Base-by-base conservation (phyloP, 2,329 filamentous ascomycete species). In the Epichloe glyceriae region DNA sequence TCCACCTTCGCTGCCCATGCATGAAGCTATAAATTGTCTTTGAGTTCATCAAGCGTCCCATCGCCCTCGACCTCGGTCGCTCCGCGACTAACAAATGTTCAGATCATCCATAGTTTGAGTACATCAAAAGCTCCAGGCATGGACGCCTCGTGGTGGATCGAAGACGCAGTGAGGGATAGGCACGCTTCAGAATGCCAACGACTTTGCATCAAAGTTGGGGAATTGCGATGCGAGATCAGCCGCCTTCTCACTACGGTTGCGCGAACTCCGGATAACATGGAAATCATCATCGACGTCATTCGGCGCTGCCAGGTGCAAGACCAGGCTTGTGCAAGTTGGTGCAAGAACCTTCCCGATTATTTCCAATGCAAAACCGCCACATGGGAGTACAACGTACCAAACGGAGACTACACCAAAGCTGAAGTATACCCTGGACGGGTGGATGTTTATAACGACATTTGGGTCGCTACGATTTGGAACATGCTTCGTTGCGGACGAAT, bases 341-440 rank as follows among this genome's bases (percentile, higher is more conserved):
- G 73, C 56, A 65, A 67, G 43, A 64, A 64, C 14, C 60, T 79
- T 8, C 76, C 79, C 0, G 67, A 73, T 0, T 64, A 70, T 41
- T 82, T 75, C 67, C 64, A 62, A n/a, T 72, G 65, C 58, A 70
- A 69, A 58, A 76, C 76, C 1, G 73, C 79, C 2, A 73, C 73
- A 3, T 82, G 78, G 78, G 74, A 79, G 54, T 72, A 76, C 53
- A 68, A 73, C 53, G 68, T 78, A 4, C 71, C 73, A 0, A 68
- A 69, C 43, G 73, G 72, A 20, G 73, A 81, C 60, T 78, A 77
- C 55, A 56, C 65, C 20, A 67, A 68, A 52, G 73, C 76, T 2
- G 77, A 80, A 55, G 75, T 80, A 0, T 83, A 74, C 56, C 79
- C 79, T 0, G 80, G 80, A 2, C 71, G 75, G 15, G 73, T 83